Evolutionary conservation across 2,329 filamentous ascomycete genomes (phyloP).

Genomic region (Mycosphaerelloides madeirae): DNA sequence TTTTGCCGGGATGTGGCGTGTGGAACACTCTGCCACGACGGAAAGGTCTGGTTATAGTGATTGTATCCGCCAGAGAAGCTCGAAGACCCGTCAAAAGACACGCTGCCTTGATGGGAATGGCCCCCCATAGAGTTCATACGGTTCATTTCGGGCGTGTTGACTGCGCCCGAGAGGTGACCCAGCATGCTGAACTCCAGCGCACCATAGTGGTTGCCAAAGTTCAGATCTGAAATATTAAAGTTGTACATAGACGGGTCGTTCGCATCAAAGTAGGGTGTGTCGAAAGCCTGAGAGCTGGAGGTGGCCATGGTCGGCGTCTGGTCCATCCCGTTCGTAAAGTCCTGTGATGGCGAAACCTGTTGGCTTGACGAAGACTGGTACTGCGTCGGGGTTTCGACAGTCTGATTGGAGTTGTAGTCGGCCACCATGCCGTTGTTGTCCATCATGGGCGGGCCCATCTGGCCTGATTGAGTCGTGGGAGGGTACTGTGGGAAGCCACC

Average conservation of each 20-base stretch:
- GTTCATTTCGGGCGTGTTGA: conserved; percentile 32
- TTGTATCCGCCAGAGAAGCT: conserved; percentile 20
- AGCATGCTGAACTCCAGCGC: conserved; percentile 95
- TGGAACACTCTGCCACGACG: conserved; percentile 32
- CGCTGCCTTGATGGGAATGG: conserved; percentile 24
- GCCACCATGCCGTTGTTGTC: conserved; percentile 39
- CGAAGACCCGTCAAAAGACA: conserved; percentile 28
- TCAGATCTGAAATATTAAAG: conserved; percentile 88
- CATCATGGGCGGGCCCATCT: conserved; percentile 40
- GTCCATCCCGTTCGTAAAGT: conserved; percentile 45
- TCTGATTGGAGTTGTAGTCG: conserved; percentile 59
- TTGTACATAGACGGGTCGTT: conserved; percentile 92
- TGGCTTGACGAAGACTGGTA: conserved; percentile 57
- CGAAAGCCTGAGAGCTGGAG: conserved; percentile 43
- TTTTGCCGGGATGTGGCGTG: conserved; percentile 39
- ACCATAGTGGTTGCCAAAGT: conserved; percentile 94
- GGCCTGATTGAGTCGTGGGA: conserved; percentile 25
- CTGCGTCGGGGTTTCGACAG: conserved; percentile 59
- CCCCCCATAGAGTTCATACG: conserved; percentile 28
- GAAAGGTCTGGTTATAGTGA: conserved; percentile 20
- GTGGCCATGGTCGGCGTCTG: conserved; percentile 38
- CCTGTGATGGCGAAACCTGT: conserved; percentile 43
- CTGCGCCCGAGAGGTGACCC: conserved; percentile 86
- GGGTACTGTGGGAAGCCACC: conserved; percentile 38
- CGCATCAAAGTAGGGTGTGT: conserved; percentile 70